Evolutionary conservation across 2,329 filamentous ascomycete species (phyloP).

Genomic region (Pseudogymnoascus sp.): DNA sequence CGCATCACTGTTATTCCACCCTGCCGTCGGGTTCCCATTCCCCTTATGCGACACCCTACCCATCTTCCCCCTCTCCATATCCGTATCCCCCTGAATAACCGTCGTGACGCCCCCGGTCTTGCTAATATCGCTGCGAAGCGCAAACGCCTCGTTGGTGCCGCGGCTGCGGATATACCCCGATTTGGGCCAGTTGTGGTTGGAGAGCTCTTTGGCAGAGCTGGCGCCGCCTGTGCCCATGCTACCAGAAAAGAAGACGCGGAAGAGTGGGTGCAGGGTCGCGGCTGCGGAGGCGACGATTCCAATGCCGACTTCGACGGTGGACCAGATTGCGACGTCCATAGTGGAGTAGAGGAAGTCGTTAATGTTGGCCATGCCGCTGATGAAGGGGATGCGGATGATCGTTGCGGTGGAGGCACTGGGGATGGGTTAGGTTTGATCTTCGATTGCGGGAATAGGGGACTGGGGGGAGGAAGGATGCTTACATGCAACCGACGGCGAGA

Average conservation of each 20-base stretch:
- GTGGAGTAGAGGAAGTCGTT: conserved; percentile 22
- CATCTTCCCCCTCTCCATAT: neutral
- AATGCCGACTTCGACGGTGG: conserved; percentile 20
- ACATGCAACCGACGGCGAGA: conserved; percentile 31
- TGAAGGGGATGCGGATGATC: conserved; percentile 23
- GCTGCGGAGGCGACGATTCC: conserved; percentile 18
- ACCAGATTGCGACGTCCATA: conserved; percentile 20
- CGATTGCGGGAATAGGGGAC: no score
- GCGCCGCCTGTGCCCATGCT: no score
- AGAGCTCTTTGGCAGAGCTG: neutral
- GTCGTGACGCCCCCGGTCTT: neutral
- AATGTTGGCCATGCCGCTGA: conserved; percentile 15
- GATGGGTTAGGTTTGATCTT: neutral
- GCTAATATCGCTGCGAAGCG: neutral
- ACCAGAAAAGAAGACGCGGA: conserved; percentile 17
- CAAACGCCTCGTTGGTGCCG: neutral
- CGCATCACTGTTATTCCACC: neutral
- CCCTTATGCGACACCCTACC: neutral
- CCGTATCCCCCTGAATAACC: neutral
- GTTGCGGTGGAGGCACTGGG: conserved; percentile 22
- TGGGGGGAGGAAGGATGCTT: conserved; percentile 15
- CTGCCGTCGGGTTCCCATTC: neutral
- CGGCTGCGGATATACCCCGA: neutral
- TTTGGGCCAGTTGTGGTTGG: neutral
- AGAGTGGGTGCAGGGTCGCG: conserved; percentile 21